A percentile compares a stretch with the other conserved stretches of the same genome.
phyloP scores from a whole-genome alignment of 208 protist genomes.

The Crithidia fasciculata region DNA sequence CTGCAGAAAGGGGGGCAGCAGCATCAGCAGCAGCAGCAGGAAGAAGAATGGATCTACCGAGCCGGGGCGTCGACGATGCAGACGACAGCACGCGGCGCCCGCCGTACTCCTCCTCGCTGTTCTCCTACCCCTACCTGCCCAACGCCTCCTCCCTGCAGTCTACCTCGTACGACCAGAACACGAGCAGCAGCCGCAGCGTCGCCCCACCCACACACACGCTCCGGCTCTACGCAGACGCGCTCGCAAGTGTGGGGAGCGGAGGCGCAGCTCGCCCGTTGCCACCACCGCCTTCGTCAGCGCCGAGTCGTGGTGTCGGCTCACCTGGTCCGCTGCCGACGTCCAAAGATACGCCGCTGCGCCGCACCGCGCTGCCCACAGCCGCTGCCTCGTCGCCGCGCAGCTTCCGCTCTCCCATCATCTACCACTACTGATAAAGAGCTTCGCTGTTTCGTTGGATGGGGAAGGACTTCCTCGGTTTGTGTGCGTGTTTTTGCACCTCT shows the following conservation, averaged over 20 bases:
- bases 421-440: slow-evolving; percentile 1
- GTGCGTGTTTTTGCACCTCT: no score
- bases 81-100: neutral
- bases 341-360: neutral
- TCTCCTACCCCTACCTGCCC: slow-evolving; percentile 12
- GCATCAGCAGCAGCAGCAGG: no score
- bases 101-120: neutral
- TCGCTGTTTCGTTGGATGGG: neutral
- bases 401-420: slow-evolving; percentile 28
- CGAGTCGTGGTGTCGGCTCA: neutral
- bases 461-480: no score
- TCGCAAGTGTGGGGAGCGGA: neutral
- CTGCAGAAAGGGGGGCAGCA: neutral
- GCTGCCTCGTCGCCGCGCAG: neutral
- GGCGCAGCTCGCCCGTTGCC: neutral
- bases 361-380: neutral
- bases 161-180: neutral
- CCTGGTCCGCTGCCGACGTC: slow-evolving; percentile 1
- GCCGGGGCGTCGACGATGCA: neutral
- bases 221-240: slow-evolving; percentile 3
- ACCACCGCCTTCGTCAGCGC: neutral
- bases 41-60: neutral
- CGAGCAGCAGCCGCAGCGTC: neutral
- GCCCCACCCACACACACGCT: neutral
- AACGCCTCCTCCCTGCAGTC: neutral